Base-by-base conservation (phyloP, 2,329 filamentous ascomycete genomes). In the Talaromyces rugulosus region DNA sequence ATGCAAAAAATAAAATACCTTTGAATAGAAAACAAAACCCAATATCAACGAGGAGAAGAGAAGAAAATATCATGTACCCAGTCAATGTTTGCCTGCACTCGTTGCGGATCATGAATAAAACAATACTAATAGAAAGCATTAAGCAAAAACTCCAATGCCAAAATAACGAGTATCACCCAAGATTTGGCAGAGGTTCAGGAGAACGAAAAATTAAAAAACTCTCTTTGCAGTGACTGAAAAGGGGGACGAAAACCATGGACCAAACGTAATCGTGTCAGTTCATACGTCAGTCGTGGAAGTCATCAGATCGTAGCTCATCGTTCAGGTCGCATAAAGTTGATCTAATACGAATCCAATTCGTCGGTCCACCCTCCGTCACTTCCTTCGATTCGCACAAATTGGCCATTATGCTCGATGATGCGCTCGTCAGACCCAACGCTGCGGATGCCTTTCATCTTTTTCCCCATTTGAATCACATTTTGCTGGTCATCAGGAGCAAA, bases 331-430 rank as follows among this genome's bases (percentile, higher is more conserved):
- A 58, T 61, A 44, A 52, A 59, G 63, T 69, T 68, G 23, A 47
- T 30, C 66, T 62, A 80, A 63, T 79, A 79, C 28, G 74, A 68
- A 65, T 79, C 77, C 63, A 77, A 69, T 33, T 84, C 82, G 65
- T 84, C 81, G 5, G 81, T 82, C 83, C 82, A 85, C 57, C 78
- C 81, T 42, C 74, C 78, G 60, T 84, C 82, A 60, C 81, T 83
- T 61, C 81, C 81, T 61, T 77, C 78, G 28, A 80, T 77, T 52
- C 78, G 75, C 40, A 81, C 72, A 64, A 79, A 74, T 44, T 79
- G 78, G 31, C 75, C 74, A 57, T 77, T 77, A 58, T 75, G 75
- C 62, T 78, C 74, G 63, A 74, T 70, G 50, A 74, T 72, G 53
- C 73, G 72, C 53, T 76, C 75, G 33, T 77, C 77, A 28, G 71